Evolutionary conservation across 768 basidiomycete species (phyloP), one percentile per base, ranked within the genome.

Genomic region (Tulasnella sp.): DNA sequence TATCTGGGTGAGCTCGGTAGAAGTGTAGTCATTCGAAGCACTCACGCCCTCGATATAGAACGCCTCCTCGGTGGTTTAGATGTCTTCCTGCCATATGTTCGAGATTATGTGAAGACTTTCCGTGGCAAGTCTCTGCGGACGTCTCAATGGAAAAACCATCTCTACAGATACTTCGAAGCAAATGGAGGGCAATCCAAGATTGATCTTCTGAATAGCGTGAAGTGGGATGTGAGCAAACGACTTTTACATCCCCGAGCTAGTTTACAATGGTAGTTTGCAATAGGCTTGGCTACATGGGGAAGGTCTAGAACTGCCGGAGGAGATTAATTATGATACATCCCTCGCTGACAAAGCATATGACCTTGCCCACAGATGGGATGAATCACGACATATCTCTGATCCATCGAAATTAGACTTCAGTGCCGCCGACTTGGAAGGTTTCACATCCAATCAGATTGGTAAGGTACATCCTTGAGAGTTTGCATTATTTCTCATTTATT

Each of bases 251-350:
- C 9, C 13, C 15, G 37, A 20, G 27, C 46, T 19, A 25, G 27
- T 16, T 33, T 56, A 31, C 41, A 22, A 50, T 31, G 33, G 28
- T 20, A 32, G 16, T 4, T 47, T 34, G 20, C 5, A 27, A 13
- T 22, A 83, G 82, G 76, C 74, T 10, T 93, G 89, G 89, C 65
- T 93, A 29, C 76, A 82, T 56, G 89, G 89, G 31, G 79, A 84
- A 62, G 86, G 89, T 3, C 56, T 72, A 5, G 68, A 74, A 54
- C 74, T 93, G 9, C 86, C 86, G 1, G 83, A 78, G 0, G 68
- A 80, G 53, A 72, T 86, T 65, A 70, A 78, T 53, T 91, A 88
- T 53, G 88, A 92, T 55, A 69, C 71, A 27, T 72, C 78, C 1
- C 70, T 92, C 22, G 84, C 84, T 0, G 66, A 74, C 49, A 68